Conservation (phyloP, 768 basidiomycete genomes). For the Termitomyces sp. region DNA sequence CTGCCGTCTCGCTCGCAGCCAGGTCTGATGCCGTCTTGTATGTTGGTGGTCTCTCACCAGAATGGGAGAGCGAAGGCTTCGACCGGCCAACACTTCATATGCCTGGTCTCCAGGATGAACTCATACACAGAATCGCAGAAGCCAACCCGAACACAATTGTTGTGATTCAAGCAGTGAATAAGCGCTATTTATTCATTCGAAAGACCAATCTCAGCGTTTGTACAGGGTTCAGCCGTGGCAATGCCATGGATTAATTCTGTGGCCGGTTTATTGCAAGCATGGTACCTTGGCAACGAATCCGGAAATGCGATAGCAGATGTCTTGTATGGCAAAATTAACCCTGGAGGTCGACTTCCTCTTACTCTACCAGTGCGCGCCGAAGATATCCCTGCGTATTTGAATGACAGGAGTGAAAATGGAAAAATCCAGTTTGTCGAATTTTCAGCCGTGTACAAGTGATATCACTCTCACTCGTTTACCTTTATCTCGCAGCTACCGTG, state of each 20-base stretch:
- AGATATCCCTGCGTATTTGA: constrained; percentile 59
- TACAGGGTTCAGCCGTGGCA: constrained; percentile 59
- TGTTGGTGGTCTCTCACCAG: constrained; percentile 57
- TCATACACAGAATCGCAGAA: constrained; percentile 44
- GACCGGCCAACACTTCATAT: constrained; percentile 58
- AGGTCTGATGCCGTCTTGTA: constrained; percentile 52
- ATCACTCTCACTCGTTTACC: neutral
- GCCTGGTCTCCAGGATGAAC: constrained; percentile 56
- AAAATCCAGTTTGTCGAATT: constrained; percentile 32
- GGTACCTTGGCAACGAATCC: constrained; percentile 63
- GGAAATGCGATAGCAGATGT: constrained; percentile 65
- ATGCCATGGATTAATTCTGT: constrained; percentile 71
- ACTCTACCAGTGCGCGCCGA: constrained; percentile 55
- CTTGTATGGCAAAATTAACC: constrained; percentile 59
- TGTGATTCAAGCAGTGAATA: constrained; percentile 53
- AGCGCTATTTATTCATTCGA: neutral
- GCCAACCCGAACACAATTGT: constrained; percentile 58
- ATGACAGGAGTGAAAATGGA: constrained; percentile 55
- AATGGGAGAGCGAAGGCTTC: constrained; percentile 77
- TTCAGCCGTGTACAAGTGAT: neutral
- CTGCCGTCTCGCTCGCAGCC: constrained; percentile 51
- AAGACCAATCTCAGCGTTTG: neutral
- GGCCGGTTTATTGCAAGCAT: constrained; percentile 52
- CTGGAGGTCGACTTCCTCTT: constrained; percentile 53
- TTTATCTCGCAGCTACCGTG: constrained; percentile 36